Base-by-base conservation (phyloP, 108 stramenopile genomes). In the Skeletonema costatum region DNA sequence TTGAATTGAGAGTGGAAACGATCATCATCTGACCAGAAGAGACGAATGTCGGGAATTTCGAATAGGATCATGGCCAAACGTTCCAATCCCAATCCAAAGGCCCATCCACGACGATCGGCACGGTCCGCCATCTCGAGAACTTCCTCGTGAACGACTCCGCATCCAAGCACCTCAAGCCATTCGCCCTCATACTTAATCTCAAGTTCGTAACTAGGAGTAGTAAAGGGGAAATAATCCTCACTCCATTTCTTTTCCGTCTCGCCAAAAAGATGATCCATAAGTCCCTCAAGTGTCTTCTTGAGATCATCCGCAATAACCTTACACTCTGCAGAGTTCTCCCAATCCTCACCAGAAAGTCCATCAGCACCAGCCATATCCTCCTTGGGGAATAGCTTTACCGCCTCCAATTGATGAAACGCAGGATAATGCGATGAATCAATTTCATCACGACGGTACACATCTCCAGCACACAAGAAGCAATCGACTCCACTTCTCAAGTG, bases 361-460 rank as follows among this genome's bases (percentile, higher is more conserved):
- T 82, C 56, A 1, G 73, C 82, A 29, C 44, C 76, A 39, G 31
- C 64, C 81, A 74, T 82, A 21, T 60, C 75, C 29, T 70, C 68
- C 32, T 30, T 25, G 32, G 71, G 70, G 63, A 85, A 86, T 3
- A 96, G 80, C 7, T 85, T 85, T 10, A 96, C 92, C 19, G 92
- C 97, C 85, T 99, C 98, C 75, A 99, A 83, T 83, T 99, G 98
- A 86, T 99, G 98, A 71, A 99, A 99, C 21, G 95, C 96, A 13
- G 97, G 95, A 80, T 92, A 97, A 79, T 99, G 98, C 10, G 90
- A 89, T 46, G 96, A 83, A 83, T 99, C 98, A 75, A 99, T 95
- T 66, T 98, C 97, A 81, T 99, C 98, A 14, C 93, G 76, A 17
- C 97, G 90, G 83, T 99, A 99, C 3, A 98, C 97, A 60, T 97